Evolutionary conservation across 2,329 filamentous ascomycete genomes (phyloP).

Genomic region (Teratosphaeria gauchensis): DNA sequence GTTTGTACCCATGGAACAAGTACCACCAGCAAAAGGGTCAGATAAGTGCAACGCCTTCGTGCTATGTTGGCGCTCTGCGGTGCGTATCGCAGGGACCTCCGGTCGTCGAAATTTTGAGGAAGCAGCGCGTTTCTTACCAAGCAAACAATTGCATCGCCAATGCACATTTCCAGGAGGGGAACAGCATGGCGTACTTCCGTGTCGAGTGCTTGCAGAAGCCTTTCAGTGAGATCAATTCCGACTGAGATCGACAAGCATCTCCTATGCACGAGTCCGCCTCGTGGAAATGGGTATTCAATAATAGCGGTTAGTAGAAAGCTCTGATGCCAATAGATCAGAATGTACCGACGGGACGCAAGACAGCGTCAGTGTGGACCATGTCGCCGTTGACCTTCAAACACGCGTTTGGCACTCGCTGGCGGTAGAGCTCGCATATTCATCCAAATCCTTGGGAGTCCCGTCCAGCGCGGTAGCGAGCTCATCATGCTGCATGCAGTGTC

Average conservation of each 20-base stretch:
- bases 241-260: neutral
- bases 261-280: neutral
- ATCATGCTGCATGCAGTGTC: neutral
- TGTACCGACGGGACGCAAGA: neutral
- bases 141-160: neutral
- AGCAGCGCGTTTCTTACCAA: neutral
- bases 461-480: constrained; percentile 1
- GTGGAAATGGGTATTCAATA: neutral
- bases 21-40: neutral
- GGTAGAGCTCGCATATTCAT: constrained; percentile 4
- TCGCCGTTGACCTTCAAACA: neutral
- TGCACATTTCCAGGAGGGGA: neutral
- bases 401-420: constrained; percentile 1
- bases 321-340: neutral
- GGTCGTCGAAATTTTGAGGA: neutral
- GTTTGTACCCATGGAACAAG: neutral
- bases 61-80: neutral
- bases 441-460: constrained; percentile 1
- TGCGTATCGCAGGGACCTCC: neutral
- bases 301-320: neutral
- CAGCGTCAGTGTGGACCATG: neutral
- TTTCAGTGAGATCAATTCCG: neutral
- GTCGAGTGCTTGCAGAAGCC: neutral
- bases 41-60: neutral
- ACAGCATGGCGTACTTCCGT: neutral